A percentile compares a stretch with the other conserved stretches of the same genome.
Evolutionary conservation across 768 basidiomycete genomes (phyloP).

Genomic region (Hygrocybe punicea): DNA sequence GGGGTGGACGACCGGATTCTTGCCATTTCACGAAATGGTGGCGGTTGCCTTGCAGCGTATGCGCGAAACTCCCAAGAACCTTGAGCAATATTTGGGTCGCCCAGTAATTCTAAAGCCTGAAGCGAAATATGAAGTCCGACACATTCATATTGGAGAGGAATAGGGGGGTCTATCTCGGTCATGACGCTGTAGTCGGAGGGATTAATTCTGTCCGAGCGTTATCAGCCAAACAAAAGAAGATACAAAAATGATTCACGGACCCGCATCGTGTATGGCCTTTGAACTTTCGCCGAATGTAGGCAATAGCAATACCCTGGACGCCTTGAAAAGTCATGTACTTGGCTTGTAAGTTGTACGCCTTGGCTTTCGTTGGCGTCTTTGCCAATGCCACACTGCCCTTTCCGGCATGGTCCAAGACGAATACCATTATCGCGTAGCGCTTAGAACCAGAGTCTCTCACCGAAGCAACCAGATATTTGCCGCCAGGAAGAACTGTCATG

Average conservation of each 20-base stretch:
- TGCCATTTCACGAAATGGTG: slow-evolving; percentile 43
- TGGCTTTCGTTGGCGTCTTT: slow-evolving; percentile 45
- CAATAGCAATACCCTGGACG: slow-evolving; percentile 52
- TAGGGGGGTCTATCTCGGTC: slow-evolving; percentile 41
- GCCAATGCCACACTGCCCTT: slow-evolving; percentile 46
- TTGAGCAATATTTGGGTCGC: slow-evolving; percentile 40
- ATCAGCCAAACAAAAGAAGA: slow-evolving; percentile 8
- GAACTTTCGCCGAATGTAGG: slow-evolving; percentile 30
- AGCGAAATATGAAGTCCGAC: slow-evolving; percentile 43
- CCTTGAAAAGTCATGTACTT: slow-evolving; percentile 52
- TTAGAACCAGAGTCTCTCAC: slow-evolving; percentile 43
- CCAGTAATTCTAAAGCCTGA: slow-evolving; percentile 41
- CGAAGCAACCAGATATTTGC: slow-evolving; percentile 64
- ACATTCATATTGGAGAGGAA: slow-evolving; percentile 45
- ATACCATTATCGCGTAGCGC: slow-evolving; percentile 48
- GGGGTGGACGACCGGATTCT: slow-evolving; percentile 35
- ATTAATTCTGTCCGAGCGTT: slow-evolving; percentile 32
- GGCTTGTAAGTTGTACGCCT: slow-evolving; percentile 57
- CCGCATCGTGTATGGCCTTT: slow-evolving; percentile 16
- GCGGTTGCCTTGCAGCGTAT: slow-evolving; percentile 32
- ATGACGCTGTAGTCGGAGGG: slow-evolving; percentile 37
- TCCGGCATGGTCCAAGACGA: slow-evolving; percentile 52
- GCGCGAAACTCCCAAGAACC: slow-evolving; percentile 38
- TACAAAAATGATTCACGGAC: slow-evolving; percentile 2
- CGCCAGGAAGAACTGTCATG: slow-evolving; percentile 61